Evolutionary conservation across 768 basidiomycete species (phyloP).

Genomic region (Ephemerocybe angulata): DNA sequence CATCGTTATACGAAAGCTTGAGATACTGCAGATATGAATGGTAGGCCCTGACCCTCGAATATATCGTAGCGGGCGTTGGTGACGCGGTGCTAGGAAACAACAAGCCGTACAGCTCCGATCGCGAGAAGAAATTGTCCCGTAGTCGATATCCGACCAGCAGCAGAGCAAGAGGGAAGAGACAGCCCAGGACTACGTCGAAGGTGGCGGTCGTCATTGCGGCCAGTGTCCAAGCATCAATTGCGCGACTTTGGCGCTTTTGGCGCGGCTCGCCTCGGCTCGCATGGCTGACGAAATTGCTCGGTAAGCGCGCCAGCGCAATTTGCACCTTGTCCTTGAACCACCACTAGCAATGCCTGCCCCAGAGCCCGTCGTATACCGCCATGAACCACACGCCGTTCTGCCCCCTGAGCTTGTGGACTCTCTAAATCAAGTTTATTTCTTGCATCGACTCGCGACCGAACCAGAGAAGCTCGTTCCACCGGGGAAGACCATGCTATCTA

Average conservation of each 20-base stretch:
- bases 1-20: slow-evolving; percentile 38
- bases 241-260: background rate
- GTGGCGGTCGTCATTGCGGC: slow-evolving; percentile 4
- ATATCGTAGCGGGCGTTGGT: slow-evolving; percentile 15
- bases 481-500: slow-evolving; percentile 68
- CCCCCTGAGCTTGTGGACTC: slow-evolving; percentile 54
- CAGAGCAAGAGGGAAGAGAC: slow-evolving; percentile 36
- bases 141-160: slow-evolving; percentile 28
- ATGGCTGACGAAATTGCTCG: background rate
- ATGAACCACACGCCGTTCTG: slow-evolving; percentile 24
- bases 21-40: slow-evolving; percentile 43
- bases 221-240: background rate
- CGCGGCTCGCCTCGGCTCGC: background rate
- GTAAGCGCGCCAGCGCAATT: background rate
- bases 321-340: background rate
- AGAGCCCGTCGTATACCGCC: slow-evolving; percentile 9
- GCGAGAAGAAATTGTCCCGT: slow-evolving; percentile 20
- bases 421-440: slow-evolving; percentile 59
- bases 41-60: slow-evolving; percentile 41
- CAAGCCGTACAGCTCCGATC: slow-evolving; percentile 25
- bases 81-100: slow-evolving; percentile 16
- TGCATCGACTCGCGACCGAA: slow-evolving; percentile 65
- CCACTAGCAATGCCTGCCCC: background rate
- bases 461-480: slow-evolving; percentile 59
- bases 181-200: slow-evolving; percentile 37